Percentiles rank a stretch among this genome's conserved stretches.
Conservation (phyloP, 2,329 filamentous ascomycete genomes). For the Didymella sp. region DNA sequence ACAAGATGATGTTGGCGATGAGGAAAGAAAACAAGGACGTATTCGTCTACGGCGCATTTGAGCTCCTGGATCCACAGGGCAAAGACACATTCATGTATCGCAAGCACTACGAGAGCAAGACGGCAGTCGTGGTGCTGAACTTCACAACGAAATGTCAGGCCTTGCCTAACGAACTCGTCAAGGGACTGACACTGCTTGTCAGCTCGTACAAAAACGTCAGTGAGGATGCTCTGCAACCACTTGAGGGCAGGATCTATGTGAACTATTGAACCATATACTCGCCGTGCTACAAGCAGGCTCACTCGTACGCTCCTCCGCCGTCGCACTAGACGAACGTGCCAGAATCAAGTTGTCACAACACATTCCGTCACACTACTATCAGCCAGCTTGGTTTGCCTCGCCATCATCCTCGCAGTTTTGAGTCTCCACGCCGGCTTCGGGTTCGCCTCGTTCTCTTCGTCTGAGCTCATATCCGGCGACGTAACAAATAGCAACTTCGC, state of each 20-base stretch:
- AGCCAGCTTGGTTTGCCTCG: too few relatives aligned
- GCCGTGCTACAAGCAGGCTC: neutral
- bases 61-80: constrained; percentile 60
- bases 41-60: constrained; percentile 72
- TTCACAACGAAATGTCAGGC: constrained; percentile 42
- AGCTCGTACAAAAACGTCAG: constrained; percentile 47
- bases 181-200: constrained; percentile 53
- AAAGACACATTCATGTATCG: constrained; percentile 60
- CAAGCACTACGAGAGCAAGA: constrained; percentile 44
- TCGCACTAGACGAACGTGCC: too few relatives aligned
- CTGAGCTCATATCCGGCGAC: too few relatives aligned
- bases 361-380: too few relatives aligned
- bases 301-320: too few relatives aligned
- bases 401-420: too few relatives aligned
- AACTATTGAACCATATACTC: constrained; percentile 27
- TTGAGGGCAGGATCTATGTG: constrained; percentile 50
- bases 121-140: constrained; percentile 49
- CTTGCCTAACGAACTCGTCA: constrained; percentile 2
- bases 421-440: too few relatives aligned
- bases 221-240: constrained; percentile 37
- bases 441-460: too few relatives aligned
- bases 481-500: too few relatives aligned
- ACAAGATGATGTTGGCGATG: constrained; percentile 64
- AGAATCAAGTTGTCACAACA: too few relatives aligned
- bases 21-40: constrained; percentile 68